Base-by-base conservation (phyloP, 225 moss, liverwort and hornwort genomes). In the Polytrichum formosum region DNA sequence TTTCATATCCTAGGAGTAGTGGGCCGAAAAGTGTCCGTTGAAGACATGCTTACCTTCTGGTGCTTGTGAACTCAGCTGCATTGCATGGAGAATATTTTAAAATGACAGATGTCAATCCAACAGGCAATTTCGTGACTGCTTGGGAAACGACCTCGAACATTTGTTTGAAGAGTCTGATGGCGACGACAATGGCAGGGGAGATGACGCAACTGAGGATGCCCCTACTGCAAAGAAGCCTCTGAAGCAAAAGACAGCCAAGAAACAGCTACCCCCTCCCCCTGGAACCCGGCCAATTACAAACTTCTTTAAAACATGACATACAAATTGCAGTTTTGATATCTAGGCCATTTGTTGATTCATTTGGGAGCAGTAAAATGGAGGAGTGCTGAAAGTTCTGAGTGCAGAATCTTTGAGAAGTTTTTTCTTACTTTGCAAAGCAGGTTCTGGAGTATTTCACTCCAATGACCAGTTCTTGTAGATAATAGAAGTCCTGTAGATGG, bases 41-140 rank as follows among this genome's bases (percentile, higher is more conserved):
- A 37, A 37, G 37, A 3, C 13, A 10, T 2, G 13, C 37, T 37
- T 37, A 37, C 37, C 37, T 37, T 37, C 2, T 10, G 37, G 37
- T 37, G 37, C 37, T 37, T 37, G 37, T 13, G 13, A 37, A 37
- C 13, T 37, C 37, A 37, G 37, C 37, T 37, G 37, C 37, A 37
- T 37, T 37, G 37, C 37, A 37, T 37, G 37, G 10, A 37, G 37
- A 37, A 37, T 37, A 37, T 37, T 3, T 13, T 13, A 13, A 37
- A 10, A 2, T 37, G 2, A 37, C 13, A 13, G 37, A 37, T 65
- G 64, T 65, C 19, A 18, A 65, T 26, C 27, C 63, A 77, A 70
- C 82, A 86, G 82, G 80, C 79, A 84, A 68, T 90, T 87, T 73
- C 79, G 76, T 30, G 87, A 92, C 53, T 92, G 91, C 75, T 53